Evolutionary conservation across 148 eudicot genomes (phyloP), one percentile per base, ranked within the genome.

Genomic region (Agrostemma githago): DNA sequence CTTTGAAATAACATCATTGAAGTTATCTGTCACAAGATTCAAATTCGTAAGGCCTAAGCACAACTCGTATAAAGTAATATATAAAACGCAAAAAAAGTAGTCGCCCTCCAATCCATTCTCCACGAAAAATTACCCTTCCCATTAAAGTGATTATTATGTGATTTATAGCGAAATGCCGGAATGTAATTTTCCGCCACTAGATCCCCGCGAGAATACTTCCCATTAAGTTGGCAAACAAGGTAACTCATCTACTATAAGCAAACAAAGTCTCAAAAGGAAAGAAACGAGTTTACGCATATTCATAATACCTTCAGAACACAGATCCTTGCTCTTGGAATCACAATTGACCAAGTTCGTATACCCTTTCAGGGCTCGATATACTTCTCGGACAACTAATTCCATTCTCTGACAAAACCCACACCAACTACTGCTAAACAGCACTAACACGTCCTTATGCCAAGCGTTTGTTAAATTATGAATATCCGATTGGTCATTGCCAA

Each of bases 331-430:
- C 75, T 74, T 70, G 58, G 81, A 58, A 74, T 79, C 79, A 78
- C 70, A 77, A 14, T 75, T 82, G 70, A 79, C 77, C 82, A 78
- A 80, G 74, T 75, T 75, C 41, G 67, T 64, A 71, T 91, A 89
- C 74, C 84, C 85, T 78, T 91, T 87, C 56, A 89, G 66, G 61
- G 89, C 85, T 42, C 86, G 83, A 80, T 88, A 86, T 70, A 87
- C 97, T 89, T 93, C 98, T 77, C 92, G 90, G 72, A 91, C 85
- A 75, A 89, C 84, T 57, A 93, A 79, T 76, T 93, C 95, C 91
- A 86, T 91, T 81, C 97, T 88, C 76, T 88, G 97, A 83, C 98
- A 93, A 80, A 91, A 89, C 61, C 95, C 98, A 83, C 98, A 93
- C 95, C 95, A 93, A 65, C 82, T 84, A 77, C 79, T 85, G 85